Base-by-base conservation (phyloP, 2,329 filamentous ascomycete species). In the Talaromyces sp. region DNA sequence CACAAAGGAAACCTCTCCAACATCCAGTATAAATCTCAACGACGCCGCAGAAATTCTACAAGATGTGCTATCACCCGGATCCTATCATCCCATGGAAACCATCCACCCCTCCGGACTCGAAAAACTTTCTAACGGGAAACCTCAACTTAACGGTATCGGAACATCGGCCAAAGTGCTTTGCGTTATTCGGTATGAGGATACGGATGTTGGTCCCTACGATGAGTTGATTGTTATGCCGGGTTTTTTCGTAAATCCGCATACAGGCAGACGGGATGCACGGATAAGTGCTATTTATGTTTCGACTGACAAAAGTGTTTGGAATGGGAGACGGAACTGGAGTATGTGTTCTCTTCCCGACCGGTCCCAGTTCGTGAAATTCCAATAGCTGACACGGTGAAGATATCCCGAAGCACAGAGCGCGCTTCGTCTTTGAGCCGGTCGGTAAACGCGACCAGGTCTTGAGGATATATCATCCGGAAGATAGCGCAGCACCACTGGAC, bases 291-390 rank as follows among this genome's bases (percentile, higher is more conserved):
- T 58, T 5, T 58, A 58, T 23, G 56, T 58, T 35, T 58, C 40
- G 9, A 58, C 28, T 0, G 56, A 58, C 25, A n/a, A 40, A 1
- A 37, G 28, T 9, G 40, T 58, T 21, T 58, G 56, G 40, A 58
- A 58, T 48, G 56, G 56, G 5, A 46, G 56, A 28, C 46, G 56
- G 12, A 58, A 58, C 23, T 58, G 56, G 56, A 48, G 56, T 48
- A 48, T 14, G 56, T 25, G n/a, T 2, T 23, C 12, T 23, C 8
- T 4, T 16, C 8, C 6, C 28, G 3, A 28, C 28, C n/a, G n/a
- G n/a, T n/a, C n/a, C n/a, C n/a, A n/a, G n/a, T n/a, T n/a, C n/a
- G n/a, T n/a, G n/a, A n/a, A n/a, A n/a, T n/a, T n/a, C n/a, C n/a
- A n/a, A 4, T 28, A n/a, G 8, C 54, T 21, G 8, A 25, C 11